These are phyloP conservation scores for Conidiobolus incongruus DNA, from an alignment of 371 early-diverging fungal genomes.

Conservation along the genomic window DNA sequence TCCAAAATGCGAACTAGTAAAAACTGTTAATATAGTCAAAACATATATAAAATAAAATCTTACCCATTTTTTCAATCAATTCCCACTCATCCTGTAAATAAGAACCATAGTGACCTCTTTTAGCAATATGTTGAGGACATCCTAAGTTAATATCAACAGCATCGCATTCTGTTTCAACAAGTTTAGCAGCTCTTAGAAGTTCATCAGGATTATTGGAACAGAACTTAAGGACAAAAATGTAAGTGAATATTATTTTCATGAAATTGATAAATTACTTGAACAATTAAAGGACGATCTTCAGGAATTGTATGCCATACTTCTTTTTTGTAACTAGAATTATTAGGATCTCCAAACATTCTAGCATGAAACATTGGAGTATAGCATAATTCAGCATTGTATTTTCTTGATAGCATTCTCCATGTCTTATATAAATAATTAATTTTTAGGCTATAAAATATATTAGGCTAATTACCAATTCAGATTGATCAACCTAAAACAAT, in stretches of 20 bases:
- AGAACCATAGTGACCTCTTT: conserved; percentile 87
- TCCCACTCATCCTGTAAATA: conserved; percentile 95
- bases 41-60: not conserved
- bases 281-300: conserved; percentile 74
- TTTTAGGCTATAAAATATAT: not conserved
- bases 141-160: conserved; percentile 97
- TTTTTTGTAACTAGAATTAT: conserved; percentile 30
- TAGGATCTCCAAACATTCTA: conserved; percentile 42
- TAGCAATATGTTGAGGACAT: conserved; percentile 95
- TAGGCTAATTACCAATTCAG: conserved; percentile 5
- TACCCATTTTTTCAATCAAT: conserved; percentile 40
- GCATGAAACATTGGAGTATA: conserved; percentile 99
- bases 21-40: not conserved
- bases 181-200: conserved; percentile 63
- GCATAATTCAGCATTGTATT: conserved; percentile 82
- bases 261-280: conserved; percentile 35
- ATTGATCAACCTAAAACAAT: conserved; percentile 7
- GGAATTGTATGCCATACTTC: conserved; percentile 56
- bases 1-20: conserved; percentile 40
- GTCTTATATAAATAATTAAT: conserved; percentile 18
- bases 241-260: not conserved
- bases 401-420: conserved; percentile 78
- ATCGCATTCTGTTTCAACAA: conserved; percentile 72
- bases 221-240: conserved; percentile 29
- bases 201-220: conserved; percentile 91